Conservation (phyloP, 139 green algal species). For the Chlorella sp. region DNA sequence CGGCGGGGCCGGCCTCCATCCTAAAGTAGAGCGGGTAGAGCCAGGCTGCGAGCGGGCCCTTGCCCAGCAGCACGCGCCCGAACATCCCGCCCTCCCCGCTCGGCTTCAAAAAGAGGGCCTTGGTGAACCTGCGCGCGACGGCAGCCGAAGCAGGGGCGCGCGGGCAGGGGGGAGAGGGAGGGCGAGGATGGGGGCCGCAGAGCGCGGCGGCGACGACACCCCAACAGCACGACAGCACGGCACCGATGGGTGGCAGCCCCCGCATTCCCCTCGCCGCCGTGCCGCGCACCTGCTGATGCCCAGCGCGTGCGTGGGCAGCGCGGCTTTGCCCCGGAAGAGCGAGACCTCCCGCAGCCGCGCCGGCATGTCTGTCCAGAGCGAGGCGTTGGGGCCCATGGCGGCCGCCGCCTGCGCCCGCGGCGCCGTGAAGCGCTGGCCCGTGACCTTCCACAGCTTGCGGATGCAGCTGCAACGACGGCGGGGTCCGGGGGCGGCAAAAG, state of each 20-base stretch:
- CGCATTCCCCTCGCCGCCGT: background rate
- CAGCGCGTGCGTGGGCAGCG: conserved; percentile 24
- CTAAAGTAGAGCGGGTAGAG: conserved; percentile 26
- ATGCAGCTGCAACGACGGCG: conserved; percentile 27
- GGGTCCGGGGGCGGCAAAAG: background rate
- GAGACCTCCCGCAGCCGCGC: conserved; percentile 2
- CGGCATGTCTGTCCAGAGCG: conserved; percentile 35
- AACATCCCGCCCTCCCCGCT: conserved; percentile 2
- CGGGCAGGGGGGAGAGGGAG: too few relatives aligned
- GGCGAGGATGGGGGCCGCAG: too few relatives aligned
- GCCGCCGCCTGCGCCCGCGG: conserved; percentile 1
- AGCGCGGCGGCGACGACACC: too few relatives aligned
- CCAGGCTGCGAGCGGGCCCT: background rate
- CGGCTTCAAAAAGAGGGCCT: conserved; percentile 24
- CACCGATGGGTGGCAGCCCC: conserved; percentile 5
- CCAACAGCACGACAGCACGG: too few relatives aligned
- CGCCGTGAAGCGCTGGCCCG: conserved; percentile 31
- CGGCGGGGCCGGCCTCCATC: background rate
- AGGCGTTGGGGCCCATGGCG: conserved; percentile 26
- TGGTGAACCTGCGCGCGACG: conserved; percentile 10
- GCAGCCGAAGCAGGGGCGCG: background rate
- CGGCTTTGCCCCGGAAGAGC: conserved; percentile 31
- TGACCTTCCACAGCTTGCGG: conserved; percentile 29
- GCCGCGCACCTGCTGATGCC: conserved; percentile 6
- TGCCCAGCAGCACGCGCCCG: conserved; percentile 24